Conservation (phyloP, 441 rosid genomes). For the Francoa sonchifolia region DNA sequence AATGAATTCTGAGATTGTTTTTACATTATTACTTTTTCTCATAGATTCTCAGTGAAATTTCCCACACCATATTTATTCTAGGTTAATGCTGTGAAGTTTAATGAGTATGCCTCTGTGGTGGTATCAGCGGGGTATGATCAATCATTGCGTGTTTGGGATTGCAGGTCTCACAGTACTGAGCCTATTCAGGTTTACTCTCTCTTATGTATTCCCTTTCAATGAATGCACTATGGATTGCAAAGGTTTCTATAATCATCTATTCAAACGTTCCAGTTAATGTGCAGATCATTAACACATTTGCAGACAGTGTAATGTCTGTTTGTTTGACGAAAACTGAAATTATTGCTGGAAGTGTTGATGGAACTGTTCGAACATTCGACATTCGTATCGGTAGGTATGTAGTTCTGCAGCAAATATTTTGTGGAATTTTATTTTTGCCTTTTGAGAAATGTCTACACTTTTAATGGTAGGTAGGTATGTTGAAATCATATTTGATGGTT, state of each 20-base stretch:
- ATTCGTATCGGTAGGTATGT: constrained; percentile 82
- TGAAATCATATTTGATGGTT: constrained; percentile 1
- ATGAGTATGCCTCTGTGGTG: constrained; percentile 63
- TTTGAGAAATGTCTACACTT: background rate
- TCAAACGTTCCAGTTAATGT: constrained; percentile 6
- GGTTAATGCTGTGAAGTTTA: constrained; percentile 92
- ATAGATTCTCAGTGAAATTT: background rate
- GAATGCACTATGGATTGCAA: too few species aligned
- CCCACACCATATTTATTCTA: constrained; percentile 11
- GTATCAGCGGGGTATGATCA: constrained; percentile 93
- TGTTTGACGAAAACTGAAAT: constrained; percentile 79
- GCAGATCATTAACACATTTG: constrained; percentile 71
- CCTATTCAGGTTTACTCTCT: constrained; percentile 73
- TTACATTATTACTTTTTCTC: background rate
- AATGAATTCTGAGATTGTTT: background rate
- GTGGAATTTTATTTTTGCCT: too few species aligned
- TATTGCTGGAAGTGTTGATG: constrained; percentile 93
- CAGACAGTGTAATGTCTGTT: constrained; percentile 91
- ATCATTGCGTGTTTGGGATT: constrained; percentile 86
- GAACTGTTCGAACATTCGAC: constrained; percentile 90
- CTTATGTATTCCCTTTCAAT: too few species aligned
- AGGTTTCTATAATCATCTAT: too few species aligned
- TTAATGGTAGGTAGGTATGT: too few species aligned
- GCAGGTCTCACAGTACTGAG: constrained; percentile 85
- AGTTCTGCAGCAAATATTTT: background rate